Percentiles rank a stretch among this genome's conserved stretches.
Conservation (phyloP, 495 filamentous ascomycete genomes). For the Talaromyces thailandensis region DNA sequence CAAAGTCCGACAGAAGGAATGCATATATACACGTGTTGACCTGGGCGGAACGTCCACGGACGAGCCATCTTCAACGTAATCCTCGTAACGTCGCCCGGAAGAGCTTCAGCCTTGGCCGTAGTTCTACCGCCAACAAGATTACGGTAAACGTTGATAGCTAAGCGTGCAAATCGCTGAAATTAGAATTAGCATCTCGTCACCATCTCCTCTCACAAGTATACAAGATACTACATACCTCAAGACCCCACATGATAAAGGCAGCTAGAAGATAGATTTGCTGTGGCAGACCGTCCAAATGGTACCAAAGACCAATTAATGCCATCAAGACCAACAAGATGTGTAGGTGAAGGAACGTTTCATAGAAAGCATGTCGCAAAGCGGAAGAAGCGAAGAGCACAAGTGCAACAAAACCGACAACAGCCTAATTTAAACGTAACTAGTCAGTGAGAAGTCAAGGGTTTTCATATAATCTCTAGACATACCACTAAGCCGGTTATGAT, state of each 20-base stretch:
- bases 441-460: neutral
- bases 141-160: slow-evolving; percentile 59
- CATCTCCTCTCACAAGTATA: neutral
- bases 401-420: slow-evolving; percentile 38
- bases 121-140: slow-evolving; percentile 59
- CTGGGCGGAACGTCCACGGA: slow-evolving; percentile 68
- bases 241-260: slow-evolving; percentile 63
- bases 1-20: slow-evolving; percentile 65
- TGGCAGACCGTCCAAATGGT: slow-evolving; percentile 60
- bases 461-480: slow-evolving; percentile 12
- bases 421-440: slow-evolving; percentile 20
- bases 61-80: slow-evolving; percentile 75
- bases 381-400: slow-evolving; percentile 61
- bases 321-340: slow-evolving; percentile 65
- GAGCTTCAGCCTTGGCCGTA: slow-evolving; percentile 61
- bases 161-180: slow-evolving; percentile 47
- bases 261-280: slow-evolving; percentile 59
- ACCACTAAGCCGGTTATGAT: slow-evolving; percentile 47
- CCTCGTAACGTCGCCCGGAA: slow-evolving; percentile 74
- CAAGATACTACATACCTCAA: slow-evolving; percentile 42
- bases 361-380: slow-evolving; percentile 83
- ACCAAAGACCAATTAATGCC: slow-evolving; percentile 54
- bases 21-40: slow-evolving; percentile 83
- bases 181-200: neutral
- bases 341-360: slow-evolving; percentile 82